Evolutionary conservation across 768 basidiomycete species (phyloP).

Genomic region (Rossbeevera mucosa): DNA sequence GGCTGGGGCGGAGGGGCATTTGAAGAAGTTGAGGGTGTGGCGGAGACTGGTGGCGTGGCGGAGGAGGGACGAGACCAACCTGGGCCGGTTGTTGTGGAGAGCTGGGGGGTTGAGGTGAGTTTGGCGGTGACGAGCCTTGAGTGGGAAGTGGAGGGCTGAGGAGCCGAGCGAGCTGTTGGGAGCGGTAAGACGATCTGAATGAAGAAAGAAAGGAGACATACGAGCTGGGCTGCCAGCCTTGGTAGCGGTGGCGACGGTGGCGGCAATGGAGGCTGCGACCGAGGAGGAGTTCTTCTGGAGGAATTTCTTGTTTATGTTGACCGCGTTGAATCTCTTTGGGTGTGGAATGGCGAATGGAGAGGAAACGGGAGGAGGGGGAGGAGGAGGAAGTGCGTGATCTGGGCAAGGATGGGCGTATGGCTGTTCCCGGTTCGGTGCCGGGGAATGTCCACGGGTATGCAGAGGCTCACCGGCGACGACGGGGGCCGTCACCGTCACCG

Average conservation of each 20-base stretch:
- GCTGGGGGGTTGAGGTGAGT: conserved; percentile 62
- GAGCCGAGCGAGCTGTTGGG: conserved; percentile 51
- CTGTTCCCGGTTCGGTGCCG: conserved; percentile 11
- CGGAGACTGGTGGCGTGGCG: conserved; percentile 55
- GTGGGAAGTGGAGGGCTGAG: conserved; percentile 54
- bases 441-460: conserved; percentile 16
- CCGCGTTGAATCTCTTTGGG: conserved; percentile 81
- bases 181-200: conserved; percentile 8
- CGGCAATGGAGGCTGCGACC: conserved; percentile 40
- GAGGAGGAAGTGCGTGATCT: conserved; percentile 14
- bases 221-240: conserved; percentile 53
- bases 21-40: conserved; percentile 44
- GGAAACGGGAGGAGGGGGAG: conserved; percentile 1
- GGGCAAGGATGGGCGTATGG: conserved; percentile 11
- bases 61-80: conserved; percentile 82
- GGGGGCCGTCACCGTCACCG: conserved; percentile 2
- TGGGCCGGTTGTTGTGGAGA: conserved; percentile 52
- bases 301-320: conserved; percentile 96
- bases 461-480: conserved; percentile 3
- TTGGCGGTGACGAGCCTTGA: conserved; percentile 85
- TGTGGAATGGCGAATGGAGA: conserved; percentile 40
- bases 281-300: conserved; percentile 80
- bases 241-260: conserved; percentile 35
- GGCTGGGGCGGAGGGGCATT: conserved; percentile 44
- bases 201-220: conserved; percentile 33